These are phyloP conservation scores for Galerina sulciceps DNA, from an alignment of 768 basidiomycete species.

Conservation along the genomic window DNA sequence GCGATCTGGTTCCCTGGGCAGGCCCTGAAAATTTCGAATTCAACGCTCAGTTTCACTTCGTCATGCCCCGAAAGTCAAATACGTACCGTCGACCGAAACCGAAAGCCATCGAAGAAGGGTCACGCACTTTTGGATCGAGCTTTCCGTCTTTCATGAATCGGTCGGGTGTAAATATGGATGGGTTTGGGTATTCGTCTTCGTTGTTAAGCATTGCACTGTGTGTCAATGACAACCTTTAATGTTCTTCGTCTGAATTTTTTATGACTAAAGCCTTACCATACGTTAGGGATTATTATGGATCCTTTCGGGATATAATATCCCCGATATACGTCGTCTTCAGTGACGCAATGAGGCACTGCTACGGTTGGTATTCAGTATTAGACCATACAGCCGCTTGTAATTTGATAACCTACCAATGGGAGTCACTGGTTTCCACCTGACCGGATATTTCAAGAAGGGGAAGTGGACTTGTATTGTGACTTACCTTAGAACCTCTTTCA, in stretches of 20 bases:
- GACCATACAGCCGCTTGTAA: neutral
- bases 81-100: constrained; percentile 44
- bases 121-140: constrained; percentile 35
- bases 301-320: constrained; percentile 50
- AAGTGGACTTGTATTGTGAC: too few species aligned
- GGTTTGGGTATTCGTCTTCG: constrained; percentile 38
- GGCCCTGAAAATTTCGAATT: neutral
- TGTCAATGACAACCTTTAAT: neutral
- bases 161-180: constrained; percentile 44
- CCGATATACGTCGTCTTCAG: constrained; percentile 48
- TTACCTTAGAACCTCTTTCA: constrained; percentile 38
- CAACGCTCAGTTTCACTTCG: neutral
- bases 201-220: constrained; percentile 38
- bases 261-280: constrained; percentile 31
- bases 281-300: constrained; percentile 37
- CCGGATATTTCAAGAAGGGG: neutral
- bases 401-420: constrained; percentile 29
- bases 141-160: constrained; percentile 49
- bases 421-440: constrained; percentile 32
- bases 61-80: neutral
- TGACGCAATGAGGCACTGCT: constrained; percentile 37
- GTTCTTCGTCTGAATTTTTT: too few species aligned
- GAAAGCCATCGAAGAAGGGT: constrained; percentile 39
- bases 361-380: neutral
- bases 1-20: neutral